Evolutionary conservation across 2,329 filamentous ascomycete species (phyloP), one percentile per base, ranked within the genome.

Genomic region (Xylaria sp.): DNA sequence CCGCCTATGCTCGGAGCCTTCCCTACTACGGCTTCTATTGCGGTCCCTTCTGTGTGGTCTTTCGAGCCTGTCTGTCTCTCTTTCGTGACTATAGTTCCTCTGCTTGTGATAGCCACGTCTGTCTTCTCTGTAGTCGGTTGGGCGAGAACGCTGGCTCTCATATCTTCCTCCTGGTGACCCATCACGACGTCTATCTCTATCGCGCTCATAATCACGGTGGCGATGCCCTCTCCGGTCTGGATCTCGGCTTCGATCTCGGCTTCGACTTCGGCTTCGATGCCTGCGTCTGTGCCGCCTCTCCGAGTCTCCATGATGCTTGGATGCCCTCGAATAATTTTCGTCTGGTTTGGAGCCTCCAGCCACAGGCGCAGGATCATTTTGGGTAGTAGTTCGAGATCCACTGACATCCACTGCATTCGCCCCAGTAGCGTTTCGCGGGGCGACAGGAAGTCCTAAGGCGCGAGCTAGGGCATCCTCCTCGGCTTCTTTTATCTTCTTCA

Each of bases 381-480:
- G 68, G 53, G 55, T 63, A 42, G 64, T 21, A 53, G 81, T 27
- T 79, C 82, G 62, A 79, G 83, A 37, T 66, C 73, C 76, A 65
- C 73, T 75, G 32, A 91, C 86, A 48, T 89, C 91, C 12, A 97
- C 80, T 0, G 92, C 88, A 78, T 96, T 97, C 2, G 87, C 86
- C 3, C 86, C 87, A 1, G 86, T 87, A 0, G 84, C 83, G 58
- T 88, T 86, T 60, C 88, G 85, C 6, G 85, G 82, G 0, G 91
- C 87, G 1, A 92, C 85, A 0, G 93, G 93, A 35, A 98, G 82
- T 0, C 96, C 96, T 63, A 99, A 83, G 0, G 94, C 94, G 53
- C 85, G 86, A 2, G 93, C 90, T 78, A 98, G 91, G 1, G 94
- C 96, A 79, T 98, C 95, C 78, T 97, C 93, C 77, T 99, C 96